Conservation (phyloP, 352 stramenopile genomes). For the Elongisporangium anandrum region DNA sequence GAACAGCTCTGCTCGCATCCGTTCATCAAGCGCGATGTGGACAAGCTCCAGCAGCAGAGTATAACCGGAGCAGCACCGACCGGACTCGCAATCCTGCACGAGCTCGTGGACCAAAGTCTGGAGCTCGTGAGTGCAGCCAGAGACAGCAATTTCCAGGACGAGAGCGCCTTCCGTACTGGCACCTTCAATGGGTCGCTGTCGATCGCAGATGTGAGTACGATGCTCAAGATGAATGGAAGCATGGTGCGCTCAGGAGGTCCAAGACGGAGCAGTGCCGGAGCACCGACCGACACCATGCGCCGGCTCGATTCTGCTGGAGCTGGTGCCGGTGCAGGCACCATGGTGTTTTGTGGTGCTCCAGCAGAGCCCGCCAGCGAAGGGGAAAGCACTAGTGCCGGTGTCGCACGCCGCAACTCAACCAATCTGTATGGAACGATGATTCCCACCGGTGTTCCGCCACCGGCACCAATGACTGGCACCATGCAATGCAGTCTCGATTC, state of each 20-base stretch:
- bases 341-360: constrained; percentile 35
- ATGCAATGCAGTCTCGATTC: constrained; percentile 3
- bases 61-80: constrained; percentile 6
- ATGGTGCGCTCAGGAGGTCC: constrained; percentile 16
- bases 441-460: constrained; percentile 12
- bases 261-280: constrained; percentile 12
- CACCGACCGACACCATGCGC: constrained; percentile 18
- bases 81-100: constrained; percentile 55
- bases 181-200: constrained; percentile 54
- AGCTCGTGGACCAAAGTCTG: constrained; percentile 67
- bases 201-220: constrained; percentile 59
- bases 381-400: constrained; percentile 8
- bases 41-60: constrained; percentile 29
- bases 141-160: constrained; percentile 41
- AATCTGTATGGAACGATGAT: constrained; percentile 67
- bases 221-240: constrained; percentile 29
- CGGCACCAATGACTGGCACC: constrained; percentile 14
- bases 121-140: constrained; percentile 56
- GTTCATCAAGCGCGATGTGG: constrained; percentile 59
- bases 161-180: constrained; percentile 56
- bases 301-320: constrained; percentile 18
- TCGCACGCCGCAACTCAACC: constrained; percentile 38
- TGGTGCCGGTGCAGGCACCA: constrained; percentile 21
- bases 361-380: constrained; percentile 8
- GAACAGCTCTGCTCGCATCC: constrained; percentile 47